Evolutionary conservation across 169 alveolate species (phyloP), one percentile per base, ranked within the genome.

Genomic region (Cyclospora cayetanensis): DNA sequence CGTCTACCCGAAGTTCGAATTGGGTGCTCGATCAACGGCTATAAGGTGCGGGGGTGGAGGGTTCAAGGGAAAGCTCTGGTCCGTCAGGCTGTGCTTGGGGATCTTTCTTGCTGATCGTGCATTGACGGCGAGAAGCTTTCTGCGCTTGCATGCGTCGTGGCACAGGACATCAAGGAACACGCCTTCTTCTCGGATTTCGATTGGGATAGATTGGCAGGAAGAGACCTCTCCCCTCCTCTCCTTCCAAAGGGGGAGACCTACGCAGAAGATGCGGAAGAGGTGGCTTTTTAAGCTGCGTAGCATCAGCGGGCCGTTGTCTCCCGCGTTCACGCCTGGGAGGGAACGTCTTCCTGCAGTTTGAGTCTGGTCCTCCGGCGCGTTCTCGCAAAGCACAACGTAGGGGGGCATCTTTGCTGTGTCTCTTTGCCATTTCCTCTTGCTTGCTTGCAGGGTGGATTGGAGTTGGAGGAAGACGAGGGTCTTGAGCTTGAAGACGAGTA

Each of bases 11-110:
- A 97, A 84, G 97, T 96, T 27, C 93, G 99, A 76, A 96, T 97
- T 72, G 99, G 99, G 34, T 96, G 98, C 74, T 96, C 98, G 1
- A 96, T 97, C 37, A 97, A 97, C 63, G 98, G 99, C 11, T 97
- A 95, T 91, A 97, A 97, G 82, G 98, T 96, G 70, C 95, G 96
- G n/a, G 90, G 42, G 77, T 65, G n/a, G 2, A 9, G 42, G 77
- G 77, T 65, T 65, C 2, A 27, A 41, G 77, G 77, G n/a, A 65
- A 41, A 41, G 77, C 31, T 65, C 31, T 4, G 5, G 77, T 46
- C 7, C 15, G 55, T 15, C 22, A 46, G 7, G 55, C 15, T 9
- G 55, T 7, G 55, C 15, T 46, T 46, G 22, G 55, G 55, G 7
- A 9, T 15, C 7, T 7, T 46, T 46, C 55, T 11, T 11, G 72